Percentiles rank a stretch among this genome's conserved stretches.
phyloP scores from a whole-genome alignment of 495 filamentous ascomycete species.

The Neurospora sp. region DNA sequence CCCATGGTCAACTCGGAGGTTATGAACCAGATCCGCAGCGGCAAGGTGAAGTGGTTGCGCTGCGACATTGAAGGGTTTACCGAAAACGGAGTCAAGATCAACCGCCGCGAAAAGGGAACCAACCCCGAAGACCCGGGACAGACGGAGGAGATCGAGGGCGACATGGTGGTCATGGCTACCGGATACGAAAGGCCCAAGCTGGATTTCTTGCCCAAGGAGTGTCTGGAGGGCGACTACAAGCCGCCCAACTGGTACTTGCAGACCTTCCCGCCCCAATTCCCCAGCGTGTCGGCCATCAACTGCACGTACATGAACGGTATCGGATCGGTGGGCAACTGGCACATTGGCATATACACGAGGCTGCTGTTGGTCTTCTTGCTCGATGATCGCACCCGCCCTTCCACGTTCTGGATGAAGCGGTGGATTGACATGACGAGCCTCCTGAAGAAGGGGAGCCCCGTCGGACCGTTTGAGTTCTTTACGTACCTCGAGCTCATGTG shows the following conservation, averaged over 20 bases:
- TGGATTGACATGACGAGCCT: conserved; percentile 82
- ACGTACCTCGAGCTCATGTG: conserved; percentile 76
- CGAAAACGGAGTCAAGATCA: conserved; percentile 57
- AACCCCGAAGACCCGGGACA: conserved; percentile 62
- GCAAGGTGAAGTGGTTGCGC: conserved; percentile 68
- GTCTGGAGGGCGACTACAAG: conserved; percentile 58
- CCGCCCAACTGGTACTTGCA: conserved; percentile 86
- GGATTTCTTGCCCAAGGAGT: conserved; percentile 57
- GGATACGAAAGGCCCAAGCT: conserved; percentile 67
- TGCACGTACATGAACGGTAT: conserved; percentile 77
- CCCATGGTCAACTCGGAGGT: conserved; percentile 82
- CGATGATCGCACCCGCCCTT: conserved; percentile 64
- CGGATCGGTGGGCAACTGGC: conserved; percentile 73
- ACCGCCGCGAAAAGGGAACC: conserved; percentile 58
- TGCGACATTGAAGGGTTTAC: conserved; percentile 64
- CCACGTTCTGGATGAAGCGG: conserved; percentile 61
- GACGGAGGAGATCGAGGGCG: conserved; percentile 51
- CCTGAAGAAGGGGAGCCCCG: conserved; percentile 58
- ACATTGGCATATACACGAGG: conserved; percentile 81
- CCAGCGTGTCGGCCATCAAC: conserved; percentile 67
- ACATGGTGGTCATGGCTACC: conserved; percentile 77
- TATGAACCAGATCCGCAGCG: conserved; percentile 64
- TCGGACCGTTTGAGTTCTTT: conserved; percentile 74
- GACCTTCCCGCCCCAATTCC: conserved; percentile 60
- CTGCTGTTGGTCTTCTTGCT: conserved; percentile 79